Percentiles rank a stretch among this genome's conserved stretches.
phyloP scores from a whole-genome alignment of 1,139 yeast species.

The Blastobotrys aristatus region DNA sequence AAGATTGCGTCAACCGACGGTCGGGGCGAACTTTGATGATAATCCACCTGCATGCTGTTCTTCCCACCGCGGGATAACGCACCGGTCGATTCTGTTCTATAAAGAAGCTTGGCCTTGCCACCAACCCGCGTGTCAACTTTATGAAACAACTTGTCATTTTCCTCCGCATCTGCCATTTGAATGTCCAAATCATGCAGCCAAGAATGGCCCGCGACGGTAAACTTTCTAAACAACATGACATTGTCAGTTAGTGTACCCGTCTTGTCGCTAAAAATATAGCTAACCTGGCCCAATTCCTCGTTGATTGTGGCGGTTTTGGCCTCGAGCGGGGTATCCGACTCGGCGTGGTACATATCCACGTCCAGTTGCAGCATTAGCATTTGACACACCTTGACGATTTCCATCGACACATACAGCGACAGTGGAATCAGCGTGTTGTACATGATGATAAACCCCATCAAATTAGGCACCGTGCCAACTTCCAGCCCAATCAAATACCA shows the following conservation, averaged over 20 bases:
- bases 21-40: constrained; percentile 15
- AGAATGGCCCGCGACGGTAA: constrained; percentile 65
- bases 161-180: constrained; percentile 29
- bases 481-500: constrained; percentile 77
- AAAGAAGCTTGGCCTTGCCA: constrained; percentile 2
- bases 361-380: constrained; percentile 78
- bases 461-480: constrained; percentile 84
- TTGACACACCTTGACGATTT: constrained; percentile 85
- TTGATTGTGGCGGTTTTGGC: constrained; percentile 93
- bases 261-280: constrained; percentile 90
- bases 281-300: constrained; percentile 95
- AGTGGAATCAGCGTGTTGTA: constrained; percentile 92
- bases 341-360: constrained; percentile 87
- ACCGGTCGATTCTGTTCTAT: constrained; percentile 12
- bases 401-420: constrained; percentile 94
- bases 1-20: constrained; percentile 30
- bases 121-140: constrained; percentile 4
- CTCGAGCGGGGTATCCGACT: constrained; percentile 84
- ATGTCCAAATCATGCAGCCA: constrained; percentile 80
- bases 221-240: constrained; percentile 34
- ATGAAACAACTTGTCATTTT: constrained; percentile 3
- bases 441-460: constrained; percentile 96
- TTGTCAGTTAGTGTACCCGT: constrained; percentile 85
- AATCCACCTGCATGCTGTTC: background rate
- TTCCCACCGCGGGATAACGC: background rate